Conservation (phyloP, 352 stramenopile species). For the Phytophthora nicotianae region DNA sequence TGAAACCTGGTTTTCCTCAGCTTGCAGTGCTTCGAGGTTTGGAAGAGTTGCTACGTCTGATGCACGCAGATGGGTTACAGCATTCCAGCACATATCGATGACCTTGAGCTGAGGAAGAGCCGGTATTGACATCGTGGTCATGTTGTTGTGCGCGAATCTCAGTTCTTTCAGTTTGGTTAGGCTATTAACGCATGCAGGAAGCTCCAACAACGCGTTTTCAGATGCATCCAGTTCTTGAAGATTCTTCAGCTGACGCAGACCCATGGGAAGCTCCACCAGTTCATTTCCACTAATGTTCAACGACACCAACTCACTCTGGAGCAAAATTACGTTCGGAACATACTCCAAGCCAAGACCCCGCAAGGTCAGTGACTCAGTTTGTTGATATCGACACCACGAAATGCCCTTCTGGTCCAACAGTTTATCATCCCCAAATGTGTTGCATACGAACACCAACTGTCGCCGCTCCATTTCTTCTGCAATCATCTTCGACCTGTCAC, state of each 20-base stretch:
- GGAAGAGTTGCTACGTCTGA: slow-evolving; percentile 7
- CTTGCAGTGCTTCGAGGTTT: slow-evolving; percentile 18
- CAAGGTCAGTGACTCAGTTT: slow-evolving; percentile 21
- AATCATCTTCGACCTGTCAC: slow-evolving; percentile 33
- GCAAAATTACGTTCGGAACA: slow-evolving; percentile 46
- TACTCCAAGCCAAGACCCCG: slow-evolving; percentile 33
- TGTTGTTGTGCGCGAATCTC: slow-evolving; percentile 65
- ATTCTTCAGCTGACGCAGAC: slow-evolving; percentile 39
- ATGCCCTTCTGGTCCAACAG: background rate
- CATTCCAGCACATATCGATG: slow-evolving; percentile 55
- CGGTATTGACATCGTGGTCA: slow-evolving; percentile 32
- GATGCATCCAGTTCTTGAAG: slow-evolving; percentile 58
- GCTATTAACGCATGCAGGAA: slow-evolving; percentile 39
- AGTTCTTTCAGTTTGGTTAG: slow-evolving; percentile 46
- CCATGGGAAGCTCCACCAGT: slow-evolving; percentile 46
- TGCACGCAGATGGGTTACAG: slow-evolving; percentile 23
- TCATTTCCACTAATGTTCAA: slow-evolving; percentile 63
- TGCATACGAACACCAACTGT: slow-evolving; percentile 39
- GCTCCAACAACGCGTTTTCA: slow-evolving; percentile 54
- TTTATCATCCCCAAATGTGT: slow-evolving; percentile 38
- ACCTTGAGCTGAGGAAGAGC: slow-evolving; percentile 35
- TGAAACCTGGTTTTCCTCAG: slow-evolving; percentile 37
- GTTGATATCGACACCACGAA: background rate
- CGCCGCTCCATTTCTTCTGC: slow-evolving; percentile 39
- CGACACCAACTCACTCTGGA: slow-evolving; percentile 35